Base-by-base conservation (phyloP, 768 basidiomycete genomes). In the Phaeotremella skinneri region DNA sequence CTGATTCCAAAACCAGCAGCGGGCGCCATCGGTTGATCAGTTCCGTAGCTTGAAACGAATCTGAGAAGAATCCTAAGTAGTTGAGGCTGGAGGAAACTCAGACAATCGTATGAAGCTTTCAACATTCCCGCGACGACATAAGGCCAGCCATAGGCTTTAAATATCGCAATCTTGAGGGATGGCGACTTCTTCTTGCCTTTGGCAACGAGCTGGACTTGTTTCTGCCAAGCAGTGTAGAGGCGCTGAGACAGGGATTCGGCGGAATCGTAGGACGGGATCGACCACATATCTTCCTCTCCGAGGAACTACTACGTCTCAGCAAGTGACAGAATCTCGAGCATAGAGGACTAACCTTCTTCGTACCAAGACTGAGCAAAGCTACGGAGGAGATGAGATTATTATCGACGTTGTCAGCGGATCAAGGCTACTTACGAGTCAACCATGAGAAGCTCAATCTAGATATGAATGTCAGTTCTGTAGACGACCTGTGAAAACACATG, bases 21-120 rank as follows among this genome's bases (percentile, higher is more conserved):
- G 2, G 78, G 73, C 26, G 78, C 78, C 77, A 83, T 51, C 72
- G 78, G 75, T 30, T 66, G 42, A 55, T 59, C 59, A 62, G 71
- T 56, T 58, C 77, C 30, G 75, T 94, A 96, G 2, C 79, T 77
- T 0, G 89, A 85, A 45, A 98, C 92, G 72, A 89, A 97, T 7
- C 83, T 78, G 51, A 97, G 80, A 3, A 98, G 79, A 68, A 84
- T 81, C 5, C 89, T 84, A 23, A 98, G 83, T 1, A 96, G 81
- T 70, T 91, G 87, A 0, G 94, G 94, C 71, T 97, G 93, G 5
- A 85, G 74, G 77, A 96, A 97, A 0, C 85, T 84, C 20, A 97
- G 79, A 26, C 80, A 78, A 71, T 98, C 94, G 72, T 92, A 90
- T 1, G 82, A 30, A n/a, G 88, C 58, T 77, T 94, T 96, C 49